These are phyloP conservation scores for Colletotrichum limetticola DNA, from an alignment of 2,329 filamentous ascomycete species.

Conservation along the genomic window DNA sequence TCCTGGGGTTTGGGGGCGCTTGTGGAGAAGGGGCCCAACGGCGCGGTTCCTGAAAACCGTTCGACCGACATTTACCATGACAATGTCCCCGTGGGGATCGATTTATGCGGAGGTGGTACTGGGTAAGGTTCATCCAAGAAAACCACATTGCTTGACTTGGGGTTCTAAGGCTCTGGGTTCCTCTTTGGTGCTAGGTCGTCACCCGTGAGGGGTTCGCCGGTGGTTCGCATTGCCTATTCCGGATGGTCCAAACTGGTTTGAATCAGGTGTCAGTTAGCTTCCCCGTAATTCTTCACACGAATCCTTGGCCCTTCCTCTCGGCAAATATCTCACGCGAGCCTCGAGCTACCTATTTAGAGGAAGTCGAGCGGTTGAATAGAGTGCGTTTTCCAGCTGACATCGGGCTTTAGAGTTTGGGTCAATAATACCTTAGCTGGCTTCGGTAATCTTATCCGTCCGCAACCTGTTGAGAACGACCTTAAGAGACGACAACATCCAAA, in stretches of 20 bases:
- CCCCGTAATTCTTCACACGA: not conserved
- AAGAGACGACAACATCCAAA: not conserved
- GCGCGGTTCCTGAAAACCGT: not conserved
- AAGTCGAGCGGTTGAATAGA: not conserved
- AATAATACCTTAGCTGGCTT: not conserved
- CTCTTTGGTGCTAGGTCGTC: not conserved
- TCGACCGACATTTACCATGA: not conserved
- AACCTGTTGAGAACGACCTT: not conserved
- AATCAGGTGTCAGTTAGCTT: not conserved
- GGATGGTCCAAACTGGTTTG: not conserved
- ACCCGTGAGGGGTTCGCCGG: not conserved
- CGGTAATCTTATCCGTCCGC: not conserved
- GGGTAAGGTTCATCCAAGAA: not conserved
- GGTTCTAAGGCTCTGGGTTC: slow-evolving; percentile 16
- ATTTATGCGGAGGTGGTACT: slow-evolving; percentile 16
- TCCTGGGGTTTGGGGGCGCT: not conserved
- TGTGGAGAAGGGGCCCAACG: not conserved
- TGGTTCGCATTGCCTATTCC: slow-evolving; percentile 19
- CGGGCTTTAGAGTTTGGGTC: not conserved
- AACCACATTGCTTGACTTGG: not conserved
- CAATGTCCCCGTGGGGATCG: slow-evolving; percentile 18
- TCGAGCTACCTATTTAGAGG: slow-evolving; percentile 7
- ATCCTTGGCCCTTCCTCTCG: not conserved
- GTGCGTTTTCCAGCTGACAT: not conserved
- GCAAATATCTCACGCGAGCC: not conserved